A percentile compares a stretch with the other conserved stretches of the same genome.
Evolutionary conservation across 139 green algal species (phyloP).

Genomic region (Micractinium sp.): DNA sequence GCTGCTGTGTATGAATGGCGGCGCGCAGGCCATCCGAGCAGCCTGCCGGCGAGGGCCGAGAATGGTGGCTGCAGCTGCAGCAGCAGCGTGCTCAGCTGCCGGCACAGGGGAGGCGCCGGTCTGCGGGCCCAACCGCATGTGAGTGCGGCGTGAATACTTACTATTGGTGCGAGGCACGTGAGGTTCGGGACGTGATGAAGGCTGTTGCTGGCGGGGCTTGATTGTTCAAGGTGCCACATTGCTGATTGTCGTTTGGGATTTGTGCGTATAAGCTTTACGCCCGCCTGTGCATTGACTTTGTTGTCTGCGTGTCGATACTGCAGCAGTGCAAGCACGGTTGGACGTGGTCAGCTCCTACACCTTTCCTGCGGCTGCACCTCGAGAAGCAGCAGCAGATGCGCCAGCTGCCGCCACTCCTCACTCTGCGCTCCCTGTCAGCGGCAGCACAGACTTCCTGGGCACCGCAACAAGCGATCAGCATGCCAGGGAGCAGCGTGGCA

Average conservation of each 20-base stretch:
- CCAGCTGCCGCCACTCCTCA: background rate
- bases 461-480: too few relatives aligned
- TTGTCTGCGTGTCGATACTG: too few relatives aligned
- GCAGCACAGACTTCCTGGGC: too few relatives aligned
- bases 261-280: too few relatives aligned
- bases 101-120: background rate
- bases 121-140: background rate
- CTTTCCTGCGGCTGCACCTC: too few relatives aligned
- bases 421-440: too few relatives aligned
- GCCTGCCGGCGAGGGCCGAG: background rate
- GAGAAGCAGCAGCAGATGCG: background rate
- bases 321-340: too few relatives aligned
- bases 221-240: background rate
- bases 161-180: background rate
- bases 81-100: background rate
- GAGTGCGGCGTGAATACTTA: background rate
- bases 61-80: constrained; percentile 22
- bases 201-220: too few relatives aligned
- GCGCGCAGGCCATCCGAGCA: background rate
- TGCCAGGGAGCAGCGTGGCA: too few relatives aligned
- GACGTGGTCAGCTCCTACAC: too few relatives aligned
- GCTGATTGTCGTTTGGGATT: background rate
- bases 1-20: background rate
- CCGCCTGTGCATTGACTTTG: too few relatives aligned
- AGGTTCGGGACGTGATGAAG: too few relatives aligned